These are phyloP conservation scores for Podila verticillata DNA, from an alignment of 192 early-diverging fungal genomes.

Conservation along the genomic window DNA sequence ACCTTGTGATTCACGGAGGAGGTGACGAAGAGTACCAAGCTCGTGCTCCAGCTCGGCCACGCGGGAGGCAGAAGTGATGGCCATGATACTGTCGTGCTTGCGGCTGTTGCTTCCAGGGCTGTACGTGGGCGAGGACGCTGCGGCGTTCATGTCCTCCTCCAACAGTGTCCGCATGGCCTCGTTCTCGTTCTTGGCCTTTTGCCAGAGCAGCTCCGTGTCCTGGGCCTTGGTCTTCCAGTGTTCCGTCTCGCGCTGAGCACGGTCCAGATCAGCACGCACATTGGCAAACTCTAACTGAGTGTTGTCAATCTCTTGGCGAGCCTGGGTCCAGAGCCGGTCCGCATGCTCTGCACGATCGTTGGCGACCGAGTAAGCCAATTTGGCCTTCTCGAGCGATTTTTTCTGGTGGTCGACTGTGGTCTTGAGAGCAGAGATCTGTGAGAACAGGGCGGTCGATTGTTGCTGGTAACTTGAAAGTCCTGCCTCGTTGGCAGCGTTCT, in stretches of 20 bases:
- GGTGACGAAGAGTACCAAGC: conserved; percentile 43
- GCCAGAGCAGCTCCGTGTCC: conserved; percentile 54
- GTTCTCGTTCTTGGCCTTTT: conserved; percentile 53
- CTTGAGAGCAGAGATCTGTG: conserved; percentile 41
- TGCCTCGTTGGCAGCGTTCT: conserved; percentile 40
- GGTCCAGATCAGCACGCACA: conserved; percentile 54
- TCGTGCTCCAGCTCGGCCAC: conserved; percentile 55
- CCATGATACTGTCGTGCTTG: conserved; percentile 50
- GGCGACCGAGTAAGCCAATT: conserved; percentile 39
- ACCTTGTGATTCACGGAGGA: conserved; percentile 43
- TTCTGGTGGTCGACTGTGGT: conserved; percentile 56
- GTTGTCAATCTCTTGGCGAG: conserved; percentile 52
- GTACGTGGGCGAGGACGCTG: conserved; percentile 8
- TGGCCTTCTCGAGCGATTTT: conserved; percentile 55
- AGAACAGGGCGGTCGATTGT: conserved; percentile 29
- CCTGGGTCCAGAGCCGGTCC: conserved; percentile 54
- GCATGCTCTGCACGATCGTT: conserved; percentile 52
- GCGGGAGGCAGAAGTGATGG: conserved; percentile 39
- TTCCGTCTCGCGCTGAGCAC: conserved; percentile 52
- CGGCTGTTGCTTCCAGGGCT: conserved; percentile 33
- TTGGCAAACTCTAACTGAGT: conserved; percentile 51
- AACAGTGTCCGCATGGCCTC: conserved; percentile 53
- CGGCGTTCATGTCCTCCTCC: conserved; percentile 55
- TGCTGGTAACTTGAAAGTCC: conserved; percentile 48
- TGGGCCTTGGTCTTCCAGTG: conserved; percentile 54